Evolutionary conservation across 345 rosid species (phyloP), one percentile per base, ranked within the genome.

Genomic region (Aethionema arabicum): DNA sequence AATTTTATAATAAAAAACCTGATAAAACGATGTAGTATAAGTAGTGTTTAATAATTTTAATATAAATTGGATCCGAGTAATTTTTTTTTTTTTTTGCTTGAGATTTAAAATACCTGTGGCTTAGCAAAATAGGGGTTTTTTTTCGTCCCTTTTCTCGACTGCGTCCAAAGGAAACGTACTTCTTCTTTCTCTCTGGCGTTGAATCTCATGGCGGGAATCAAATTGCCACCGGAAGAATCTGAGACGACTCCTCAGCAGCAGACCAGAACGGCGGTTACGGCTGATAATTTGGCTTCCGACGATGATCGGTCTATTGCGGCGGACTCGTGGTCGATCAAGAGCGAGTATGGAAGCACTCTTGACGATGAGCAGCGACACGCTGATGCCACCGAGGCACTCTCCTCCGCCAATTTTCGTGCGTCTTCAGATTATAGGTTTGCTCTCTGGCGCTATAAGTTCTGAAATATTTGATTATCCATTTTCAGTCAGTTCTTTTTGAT

Each of bases 301-400:
- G 99, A 93, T 72, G 99, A 93, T 63, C 82, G 97, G 46, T 93
- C 97, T 14, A 81, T 92, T 3, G 98, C 98, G 31, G 98, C 98
- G 5, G 98, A 92, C 75, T 92, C 98, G 8, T 92, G 98, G 97
- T 92, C 98, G 11, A 89, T 92, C 53, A 92, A 87, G 83, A 92
- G 97, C 68, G 98, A 92, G 63, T 92, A 92, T 39, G 97, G 97
- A 46, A 89, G 98, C 80, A 92, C 97, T 46, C 91, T 92, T 59
- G 98, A 92, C 49, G 98, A 92, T 69, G 97, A 89, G 69, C 97
- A 92, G 79, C 98, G 97, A 52, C 97, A 92, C 76, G 91, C 85
- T 7, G 99, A 93, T 52, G 97, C 99, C 13, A 80, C 91, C 30
- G 97, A 93, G 73, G 91, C 85, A 35, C 95, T 92, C 52, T 84